Evolutionary conservation across 164 flowering plant genomes (phyloP).

Genomic region (Stephania cephalantha): DNA sequence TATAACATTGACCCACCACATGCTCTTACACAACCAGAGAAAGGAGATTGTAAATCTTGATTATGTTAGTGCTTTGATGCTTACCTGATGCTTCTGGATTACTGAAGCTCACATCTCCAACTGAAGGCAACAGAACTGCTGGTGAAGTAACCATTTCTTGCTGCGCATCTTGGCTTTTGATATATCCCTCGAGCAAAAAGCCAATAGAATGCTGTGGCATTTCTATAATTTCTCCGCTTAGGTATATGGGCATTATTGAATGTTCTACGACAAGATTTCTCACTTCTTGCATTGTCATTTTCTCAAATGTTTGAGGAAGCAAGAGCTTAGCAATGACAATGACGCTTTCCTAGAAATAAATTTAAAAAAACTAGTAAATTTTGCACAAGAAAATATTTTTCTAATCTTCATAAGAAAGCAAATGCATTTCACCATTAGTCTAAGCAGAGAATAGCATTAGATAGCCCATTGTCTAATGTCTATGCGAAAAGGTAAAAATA

Average conservation of each 20-base stretch:
- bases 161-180: slow-evolving; percentile 38
- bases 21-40: too few species aligned
- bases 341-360: slow-evolving; percentile 61
- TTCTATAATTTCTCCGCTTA: slow-evolving; percentile 75
- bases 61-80: too few species aligned
- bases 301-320: slow-evolving; percentile 81
- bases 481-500: not conserved
- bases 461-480: not conserved
- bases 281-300: slow-evolving; percentile 67
- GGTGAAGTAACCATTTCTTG: slow-evolving; percentile 64
- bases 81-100: slow-evolving; percentile 46
- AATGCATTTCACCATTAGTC: not conserved
- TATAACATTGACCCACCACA: too few species aligned
- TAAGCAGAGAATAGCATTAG: not conserved
- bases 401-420: not conserved
- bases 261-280: slow-evolving; percentile 68
- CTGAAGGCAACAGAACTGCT: slow-evolving; percentile 48
- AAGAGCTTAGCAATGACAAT: slow-evolving; percentile 65
- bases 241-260: slow-evolving; percentile 55
- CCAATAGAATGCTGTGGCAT: slow-evolving; percentile 56
- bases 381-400: not conserved
- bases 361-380: not conserved
- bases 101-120: slow-evolving; percentile 39
- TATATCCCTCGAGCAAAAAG: slow-evolving; percentile 66
- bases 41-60: too few species aligned